These are phyloP conservation scores for Apiotrichum sp. DNA, from an alignment of 1,284 basidiomycete genomes.

Conservation along the genomic window DNA sequence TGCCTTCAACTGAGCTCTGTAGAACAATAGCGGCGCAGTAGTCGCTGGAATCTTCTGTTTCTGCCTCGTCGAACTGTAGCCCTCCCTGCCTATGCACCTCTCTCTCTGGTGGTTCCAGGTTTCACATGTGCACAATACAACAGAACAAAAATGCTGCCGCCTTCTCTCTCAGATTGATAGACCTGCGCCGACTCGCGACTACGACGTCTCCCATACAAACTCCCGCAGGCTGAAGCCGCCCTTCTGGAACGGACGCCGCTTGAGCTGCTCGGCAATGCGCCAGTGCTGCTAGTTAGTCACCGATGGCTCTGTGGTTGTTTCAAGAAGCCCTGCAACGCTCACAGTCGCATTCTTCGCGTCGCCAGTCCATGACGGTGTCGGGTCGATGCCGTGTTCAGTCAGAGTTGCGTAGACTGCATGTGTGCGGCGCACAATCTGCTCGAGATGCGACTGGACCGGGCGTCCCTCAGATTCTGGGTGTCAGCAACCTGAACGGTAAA, in stretches of 20 bases:
- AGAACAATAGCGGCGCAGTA: no score
- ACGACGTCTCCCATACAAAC: slow-evolving; percentile 17
- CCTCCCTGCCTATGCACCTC: no score
- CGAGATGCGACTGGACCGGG: slow-evolving; percentile 26
- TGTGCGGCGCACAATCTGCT: slow-evolving; percentile 26
- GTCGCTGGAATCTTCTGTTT: no score
- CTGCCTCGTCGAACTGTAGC: no score
- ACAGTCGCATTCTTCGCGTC: slow-evolving; percentile 12
- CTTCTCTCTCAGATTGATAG: not conserved
- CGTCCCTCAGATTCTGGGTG: slow-evolving; percentile 24
- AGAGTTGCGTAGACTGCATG: slow-evolving; percentile 28
- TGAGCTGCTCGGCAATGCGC: slow-evolving; percentile 19
- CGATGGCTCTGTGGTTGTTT: not conserved
- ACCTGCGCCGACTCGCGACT: not conserved
- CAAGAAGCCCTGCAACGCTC: not conserved
- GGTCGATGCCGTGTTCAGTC: slow-evolving; percentile 25
- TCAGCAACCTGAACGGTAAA: no score
- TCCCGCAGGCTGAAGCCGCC: slow-evolving; percentile 18
- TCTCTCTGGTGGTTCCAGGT: not conserved
- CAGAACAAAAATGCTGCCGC: not conserved
- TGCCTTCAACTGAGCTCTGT: not conserved
- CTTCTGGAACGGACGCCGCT: slow-evolving; percentile 15
- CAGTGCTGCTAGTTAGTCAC: slow-evolving; percentile 1
- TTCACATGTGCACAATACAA: not conserved
- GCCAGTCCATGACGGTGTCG: slow-evolving; percentile 30